These are phyloP conservation scores for Megacollybia marginata DNA, from an alignment of 768 basidiomycete species.

Conservation along the genomic window DNA sequence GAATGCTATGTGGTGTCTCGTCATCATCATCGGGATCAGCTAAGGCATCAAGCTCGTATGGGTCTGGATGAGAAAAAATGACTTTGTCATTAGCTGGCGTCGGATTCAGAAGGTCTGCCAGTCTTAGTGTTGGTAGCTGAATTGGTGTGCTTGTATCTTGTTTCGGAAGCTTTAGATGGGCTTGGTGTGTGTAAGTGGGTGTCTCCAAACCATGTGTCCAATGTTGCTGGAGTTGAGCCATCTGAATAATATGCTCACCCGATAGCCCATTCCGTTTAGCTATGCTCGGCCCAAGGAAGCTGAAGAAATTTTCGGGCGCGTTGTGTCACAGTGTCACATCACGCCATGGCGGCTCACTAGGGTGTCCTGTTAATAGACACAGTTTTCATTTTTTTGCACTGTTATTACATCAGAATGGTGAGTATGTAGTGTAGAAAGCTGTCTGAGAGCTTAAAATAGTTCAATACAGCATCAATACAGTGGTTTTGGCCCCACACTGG, in stretches of 20 bases:
- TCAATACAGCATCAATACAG: no score
- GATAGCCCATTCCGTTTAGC: conserved; percentile 4
- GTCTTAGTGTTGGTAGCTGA: not conserved
- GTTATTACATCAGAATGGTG: no score
- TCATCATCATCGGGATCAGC: not conserved
- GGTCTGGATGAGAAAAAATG: not conserved
- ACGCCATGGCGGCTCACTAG: no score
- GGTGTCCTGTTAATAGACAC: no score
- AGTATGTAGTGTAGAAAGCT: no score
- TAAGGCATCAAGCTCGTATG: not conserved
- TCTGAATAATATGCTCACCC: conserved; percentile 1
- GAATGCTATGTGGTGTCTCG: not conserved
- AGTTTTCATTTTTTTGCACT: no score
- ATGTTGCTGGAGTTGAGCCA: conserved; percentile 5
- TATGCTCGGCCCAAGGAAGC: not conserved
- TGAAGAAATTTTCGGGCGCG: no score
- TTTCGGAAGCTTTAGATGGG: not conserved
- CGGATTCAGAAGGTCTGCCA: not conserved
- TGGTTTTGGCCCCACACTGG: no score
- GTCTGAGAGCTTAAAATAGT: no score
- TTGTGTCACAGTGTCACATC: no score
- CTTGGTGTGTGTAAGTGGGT: not conserved
- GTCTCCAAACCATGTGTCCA: conserved; percentile 1
- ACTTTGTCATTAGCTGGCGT: not conserved
- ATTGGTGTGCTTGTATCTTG: not conserved